Conservation (phyloP, 2,329 filamentous ascomycete genomes). For the Cercospora sojina region DNA sequence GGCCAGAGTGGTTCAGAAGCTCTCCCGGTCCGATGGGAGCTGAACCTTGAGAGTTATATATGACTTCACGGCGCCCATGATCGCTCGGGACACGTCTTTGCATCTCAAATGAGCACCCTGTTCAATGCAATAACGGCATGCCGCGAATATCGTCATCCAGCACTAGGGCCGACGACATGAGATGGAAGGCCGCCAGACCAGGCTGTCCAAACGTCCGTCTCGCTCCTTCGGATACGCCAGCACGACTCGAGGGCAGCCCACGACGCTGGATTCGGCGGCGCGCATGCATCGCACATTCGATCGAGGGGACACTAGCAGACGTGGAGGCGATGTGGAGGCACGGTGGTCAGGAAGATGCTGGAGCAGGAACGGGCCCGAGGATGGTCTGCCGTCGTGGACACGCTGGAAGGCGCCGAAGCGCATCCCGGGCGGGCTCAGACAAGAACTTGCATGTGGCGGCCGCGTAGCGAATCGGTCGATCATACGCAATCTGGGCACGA, state of each 20-base stretch:
- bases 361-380: constrained; percentile 2
- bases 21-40: constrained; percentile 24
- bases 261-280: constrained; percentile 15
- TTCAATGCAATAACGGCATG: constrained; percentile 20
- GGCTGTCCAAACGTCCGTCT: constrained; percentile 19
- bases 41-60: constrained; percentile 26
- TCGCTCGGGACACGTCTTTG: constrained; percentile 19
- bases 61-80: constrained; percentile 7
- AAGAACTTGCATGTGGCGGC: background rate
- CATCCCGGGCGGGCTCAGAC: constrained; percentile 21
- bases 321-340: background rate
- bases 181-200: constrained; percentile 8
- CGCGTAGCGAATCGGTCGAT: constrained; percentile 21
- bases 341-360: constrained; percentile 3
- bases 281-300: constrained; percentile 9
- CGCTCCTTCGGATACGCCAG: constrained; percentile 13
- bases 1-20: constrained; percentile 17
- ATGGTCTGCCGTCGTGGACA: constrained; percentile 12
- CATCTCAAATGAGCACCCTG: constrained; percentile 26
- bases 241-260: constrained; percentile 4
- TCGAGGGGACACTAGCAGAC: background rate
- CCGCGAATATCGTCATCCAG: constrained; percentile 19
- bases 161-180: constrained; percentile 18
- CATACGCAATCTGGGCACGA: constrained; percentile 21
- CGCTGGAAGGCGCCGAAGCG: constrained; percentile 11